Evolutionary conservation across 2,329 filamentous ascomycete species (phyloP), one percentile per base, ranked within the genome.

Genomic region (Cordyceps fumosorosea): DNA sequence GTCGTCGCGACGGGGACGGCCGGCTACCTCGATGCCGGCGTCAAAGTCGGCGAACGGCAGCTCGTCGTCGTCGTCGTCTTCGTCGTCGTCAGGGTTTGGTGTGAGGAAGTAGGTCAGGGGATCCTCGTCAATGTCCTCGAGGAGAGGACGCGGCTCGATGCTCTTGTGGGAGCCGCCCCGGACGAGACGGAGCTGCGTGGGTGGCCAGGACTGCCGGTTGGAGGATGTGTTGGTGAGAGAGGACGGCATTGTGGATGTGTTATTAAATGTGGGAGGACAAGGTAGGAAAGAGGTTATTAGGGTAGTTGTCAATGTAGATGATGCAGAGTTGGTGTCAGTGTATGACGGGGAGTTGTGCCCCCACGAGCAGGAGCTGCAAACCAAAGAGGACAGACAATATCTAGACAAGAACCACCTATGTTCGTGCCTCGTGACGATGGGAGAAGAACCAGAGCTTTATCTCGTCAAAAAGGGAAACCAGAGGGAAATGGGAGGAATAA

Each of bases 31-130:
- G 69, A 85, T 85, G 61, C 83, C 82, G 44, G 83, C 83, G 68
- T 85, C 82, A 66, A 83, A 80, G 65, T 82, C 80, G 10, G 22
- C 14, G 3, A 29, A 42, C 26, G 24, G 18, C 40, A 72, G 72
- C 63, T 74, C 75, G 22, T 80, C 76, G 12, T 76, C 67, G 12
- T 74, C 72, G 0, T 79, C 75, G 0, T 77, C 29, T 29, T 80
- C 76, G 16, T 76, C 67, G 14, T 74, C 72, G 0, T 79, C 75
- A 0, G 77, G 18, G 29, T 34, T 32, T 11, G 82, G 80, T 1
- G 81, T 83, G 48, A 85, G 76, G 66, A 85, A 85, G 69, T 82
- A 84, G 54, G 77, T 80, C 57, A 85, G 75, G 18, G 83, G 82
- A 65, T 84, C 79, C 52, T 82, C 77, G 64, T 82, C 78, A 58